Evolutionary conservation across 306 rosid species (phyloP).

Genomic region (Ormosia semicastrata): DNA sequence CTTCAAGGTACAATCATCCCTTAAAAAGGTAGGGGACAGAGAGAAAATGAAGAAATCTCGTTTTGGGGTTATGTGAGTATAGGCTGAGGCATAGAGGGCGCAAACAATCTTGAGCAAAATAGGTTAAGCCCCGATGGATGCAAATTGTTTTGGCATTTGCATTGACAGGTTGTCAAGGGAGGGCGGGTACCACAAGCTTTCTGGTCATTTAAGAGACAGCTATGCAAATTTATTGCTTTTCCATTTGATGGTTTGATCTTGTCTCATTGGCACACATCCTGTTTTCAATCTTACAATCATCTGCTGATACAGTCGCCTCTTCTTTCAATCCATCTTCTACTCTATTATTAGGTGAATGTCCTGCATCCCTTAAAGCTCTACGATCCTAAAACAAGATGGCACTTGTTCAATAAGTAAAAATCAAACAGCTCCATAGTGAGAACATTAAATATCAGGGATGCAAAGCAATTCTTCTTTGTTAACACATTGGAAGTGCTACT

Average conservation of each 20-base stretch:
- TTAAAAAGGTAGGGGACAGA: no score
- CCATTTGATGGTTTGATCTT: constrained; percentile 34
- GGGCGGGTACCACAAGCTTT: constrained; percentile 16
- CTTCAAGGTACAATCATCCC: constrained; percentile 34
- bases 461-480: not conserved
- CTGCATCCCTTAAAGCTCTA: constrained; percentile 41
- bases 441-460: not conserved
- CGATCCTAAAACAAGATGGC: constrained; percentile 51
- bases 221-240: constrained; percentile 35
- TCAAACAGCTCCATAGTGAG: not conserved
- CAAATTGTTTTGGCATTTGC: constrained; percentile 26
- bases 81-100: not conserved
- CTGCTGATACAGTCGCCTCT: constrained; percentile 34
- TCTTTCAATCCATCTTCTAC: constrained; percentile 41
- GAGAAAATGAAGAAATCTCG: not conserved
- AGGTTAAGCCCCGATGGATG: constrained; percentile 22
- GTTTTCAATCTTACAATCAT: constrained; percentile 29
- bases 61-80: not conserved
- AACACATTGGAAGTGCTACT: not conserved
- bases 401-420: constrained; percentile 15
- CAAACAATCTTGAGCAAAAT: constrained; percentile 17
- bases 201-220: constrained; percentile 28
- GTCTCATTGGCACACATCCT: constrained; percentile 26
- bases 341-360: constrained; percentile 31
- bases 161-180: constrained; percentile 43